Conservation (phyloP, 805 yeast genomes). For the Hanseniaspora nectarophila region DNA sequence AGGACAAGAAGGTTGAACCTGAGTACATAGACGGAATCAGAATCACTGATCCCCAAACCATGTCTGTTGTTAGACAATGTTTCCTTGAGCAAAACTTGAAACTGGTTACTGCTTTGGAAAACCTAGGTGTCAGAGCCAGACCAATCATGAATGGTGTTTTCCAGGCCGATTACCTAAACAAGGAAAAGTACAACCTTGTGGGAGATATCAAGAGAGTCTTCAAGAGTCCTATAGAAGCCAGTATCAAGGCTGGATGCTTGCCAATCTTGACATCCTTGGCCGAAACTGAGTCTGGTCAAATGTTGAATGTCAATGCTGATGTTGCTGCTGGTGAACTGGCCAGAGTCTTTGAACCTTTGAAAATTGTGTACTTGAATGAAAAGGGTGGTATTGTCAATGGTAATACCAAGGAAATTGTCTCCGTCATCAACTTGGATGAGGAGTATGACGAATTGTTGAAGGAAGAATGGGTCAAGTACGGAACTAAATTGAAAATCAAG, state of each 20-base stretch:
- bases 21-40: conserved; percentile 93
- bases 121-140: conserved; percentile 94
- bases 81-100: conserved; percentile 91
- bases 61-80: conserved; percentile 91
- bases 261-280: conserved; percentile 95
- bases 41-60: conserved; percentile 85
- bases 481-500: conserved; percentile 91
- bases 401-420: conserved; percentile 75
- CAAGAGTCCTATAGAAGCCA: conserved; percentile 82
- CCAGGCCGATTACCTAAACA: conserved; percentile 80
- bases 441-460: conserved; percentile 84
- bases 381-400: conserved; percentile 97
- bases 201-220: conserved; percentile 81
- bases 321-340: conserved; percentile 98
- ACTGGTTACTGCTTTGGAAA: conserved; percentile 88
- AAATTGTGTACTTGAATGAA: conserved; percentile 90
- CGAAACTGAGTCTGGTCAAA: conserved; percentile 93
- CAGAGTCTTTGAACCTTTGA: conserved; percentile 89
- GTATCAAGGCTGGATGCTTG: conserved; percentile 89
- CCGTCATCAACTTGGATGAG: conserved; percentile 86
- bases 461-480: conserved; percentile 96
- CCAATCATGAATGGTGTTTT: conserved; percentile 98
- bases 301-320: conserved; percentile 94
- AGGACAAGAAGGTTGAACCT: conserved; percentile 89
- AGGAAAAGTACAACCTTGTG: conserved; percentile 81